These are phyloP conservation scores for Pyropia haitanensis DNA, from an alignment of 23 red algal genomes.

Conservation along the genomic window DNA sequence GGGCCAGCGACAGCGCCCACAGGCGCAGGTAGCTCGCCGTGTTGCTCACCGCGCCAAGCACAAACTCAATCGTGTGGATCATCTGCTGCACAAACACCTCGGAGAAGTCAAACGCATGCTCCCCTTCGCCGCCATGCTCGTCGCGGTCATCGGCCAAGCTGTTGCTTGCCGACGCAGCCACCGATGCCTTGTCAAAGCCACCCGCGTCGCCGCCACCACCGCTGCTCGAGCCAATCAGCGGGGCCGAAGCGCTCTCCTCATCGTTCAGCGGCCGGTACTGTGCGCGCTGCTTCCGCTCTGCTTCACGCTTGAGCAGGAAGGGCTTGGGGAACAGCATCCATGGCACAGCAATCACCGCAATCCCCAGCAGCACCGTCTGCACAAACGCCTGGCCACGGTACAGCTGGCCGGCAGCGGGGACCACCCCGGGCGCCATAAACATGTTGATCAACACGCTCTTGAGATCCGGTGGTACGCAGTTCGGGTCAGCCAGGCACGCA, in stretches of 20 bases:
- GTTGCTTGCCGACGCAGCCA: not conserved
- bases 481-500: constrained; percentile 45
- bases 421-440: constrained; percentile 83
- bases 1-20: constrained; percentile 91
- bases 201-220: too few relatives aligned
- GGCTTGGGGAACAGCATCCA: constrained; percentile 98
- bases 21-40: constrained; percentile 91
- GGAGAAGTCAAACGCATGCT: constrained; percentile 56
- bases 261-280: constrained; percentile 40
- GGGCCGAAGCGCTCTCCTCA: constrained; percentile 19
- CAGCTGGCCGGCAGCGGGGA: constrained; percentile 51
- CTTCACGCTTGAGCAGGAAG: constrained; percentile 49
- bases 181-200: constrained; percentile 39
- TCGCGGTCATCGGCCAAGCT: constrained; percentile 14
- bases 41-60: constrained; percentile 88
- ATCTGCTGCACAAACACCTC: constrained; percentile 93
- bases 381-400: constrained; percentile 64
- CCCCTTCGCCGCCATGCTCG: not conserved
- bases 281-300: constrained; percentile 38
- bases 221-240: too few relatives aligned
- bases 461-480: constrained; percentile 81
- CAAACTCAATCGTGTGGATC: constrained; percentile 99
- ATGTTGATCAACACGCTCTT: constrained; percentile 86
- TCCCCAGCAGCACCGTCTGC: constrained; percentile 55
- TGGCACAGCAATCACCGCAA: constrained; percentile 69